Percentiles rank a stretch among this genome's conserved stretches.
Conservation (phyloP, 805 yeast genomes). For the Myxozyma melibiosi region DNA sequence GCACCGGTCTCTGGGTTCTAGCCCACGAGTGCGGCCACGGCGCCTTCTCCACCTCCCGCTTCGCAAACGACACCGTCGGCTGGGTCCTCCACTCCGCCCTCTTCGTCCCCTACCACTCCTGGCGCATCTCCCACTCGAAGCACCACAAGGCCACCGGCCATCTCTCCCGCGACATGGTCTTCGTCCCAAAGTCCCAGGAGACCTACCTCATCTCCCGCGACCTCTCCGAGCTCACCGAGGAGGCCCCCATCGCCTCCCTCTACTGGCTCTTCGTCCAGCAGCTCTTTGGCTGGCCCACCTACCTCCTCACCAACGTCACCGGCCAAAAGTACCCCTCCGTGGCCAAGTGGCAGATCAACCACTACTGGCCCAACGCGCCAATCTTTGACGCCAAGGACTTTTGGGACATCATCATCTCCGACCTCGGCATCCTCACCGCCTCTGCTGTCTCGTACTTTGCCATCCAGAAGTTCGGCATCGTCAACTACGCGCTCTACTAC, state of each 20-base stretch:
- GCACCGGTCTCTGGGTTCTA: conserved; percentile 80
- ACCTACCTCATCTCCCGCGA: conserved; percentile 50
- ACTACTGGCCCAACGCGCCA: conserved; percentile 73
- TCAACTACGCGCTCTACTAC: conserved; percentile 68
- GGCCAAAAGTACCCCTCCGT: conserved; percentile 66
- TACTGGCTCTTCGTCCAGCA: conserved; percentile 64
- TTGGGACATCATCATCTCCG: conserved; percentile 70
- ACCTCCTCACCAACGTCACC: conserved; percentile 69
- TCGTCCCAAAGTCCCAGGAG: conserved; percentile 71
- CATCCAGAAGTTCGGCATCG: conserved; percentile 63
- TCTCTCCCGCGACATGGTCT: conserved; percentile 79
- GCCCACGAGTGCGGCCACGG: conserved; percentile 94
- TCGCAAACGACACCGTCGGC: conserved; percentile 77
- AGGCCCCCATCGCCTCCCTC: conserved; percentile 71
- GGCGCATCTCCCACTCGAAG: conserved; percentile 82
- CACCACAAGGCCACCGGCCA: conserved; percentile 92
- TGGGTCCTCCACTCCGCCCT: conserved; percentile 80
- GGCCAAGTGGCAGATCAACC: conserved; percentile 56
- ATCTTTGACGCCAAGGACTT: conserved; percentile 73
- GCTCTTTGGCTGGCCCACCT: conserved; percentile 72
- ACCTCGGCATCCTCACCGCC: conserved; percentile 59
- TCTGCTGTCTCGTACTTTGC: conserved; percentile 57
- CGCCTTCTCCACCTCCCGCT: conserved; percentile 73
- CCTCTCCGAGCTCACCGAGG: conserved; percentile 62
- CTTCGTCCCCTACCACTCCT: conserved; percentile 82